These are phyloP conservation scores for Exophiala sp. DNA, from an alignment of 2,329 filamentous ascomycete species.

Conservation along the genomic window DNA sequence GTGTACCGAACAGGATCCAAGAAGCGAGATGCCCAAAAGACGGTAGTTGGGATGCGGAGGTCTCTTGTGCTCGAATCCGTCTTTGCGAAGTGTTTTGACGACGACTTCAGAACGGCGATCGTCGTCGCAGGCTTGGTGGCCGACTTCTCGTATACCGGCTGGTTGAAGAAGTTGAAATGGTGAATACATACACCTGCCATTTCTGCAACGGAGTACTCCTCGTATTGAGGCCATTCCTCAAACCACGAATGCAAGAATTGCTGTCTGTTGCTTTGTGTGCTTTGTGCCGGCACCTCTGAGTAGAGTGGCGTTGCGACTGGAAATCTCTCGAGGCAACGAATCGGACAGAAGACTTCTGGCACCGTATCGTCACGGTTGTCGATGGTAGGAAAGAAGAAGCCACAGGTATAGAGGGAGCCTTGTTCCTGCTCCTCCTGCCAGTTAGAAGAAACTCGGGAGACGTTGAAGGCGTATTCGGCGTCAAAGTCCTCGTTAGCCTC, in stretches of 20 bases:
- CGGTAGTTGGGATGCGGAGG: slow-evolving; percentile 5
- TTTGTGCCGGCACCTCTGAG: not conserved
- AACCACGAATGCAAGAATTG: not conserved
- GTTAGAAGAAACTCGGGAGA: not conserved
- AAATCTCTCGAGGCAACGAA: slow-evolving; percentile 6
- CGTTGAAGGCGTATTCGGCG: not conserved
- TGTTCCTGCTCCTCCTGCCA: not conserved
- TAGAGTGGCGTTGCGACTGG: not conserved
- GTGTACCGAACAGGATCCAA: slow-evolving; percentile 18
- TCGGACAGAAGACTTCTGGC: slow-evolving; percentile 1
- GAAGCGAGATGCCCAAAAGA: slow-evolving; percentile 9
- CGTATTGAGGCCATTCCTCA: slow-evolving; percentile 3
- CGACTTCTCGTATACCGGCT: slow-evolving; percentile 11
- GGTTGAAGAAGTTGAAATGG: slow-evolving; percentile 19
- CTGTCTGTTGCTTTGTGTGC: not conserved
- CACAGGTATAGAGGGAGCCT: not conserved
- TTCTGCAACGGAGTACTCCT: not conserved
- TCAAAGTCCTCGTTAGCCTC: slow-evolving; percentile 7
- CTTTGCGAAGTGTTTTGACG: slow-evolving; percentile 9
- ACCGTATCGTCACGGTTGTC: not conserved
- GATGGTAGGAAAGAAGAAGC: slow-evolving; percentile 7
- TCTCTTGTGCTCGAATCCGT: slow-evolving; percentile 5
- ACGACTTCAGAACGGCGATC: slow-evolving; percentile 17
- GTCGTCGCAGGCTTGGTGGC: slow-evolving; percentile 15
- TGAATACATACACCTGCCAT: slow-evolving; percentile 13